Evolutionary conservation across 768 basidiomycete species (phyloP), one percentile per base, ranked within the genome.

Genomic region (Boletus vermiculosoides): DNA sequence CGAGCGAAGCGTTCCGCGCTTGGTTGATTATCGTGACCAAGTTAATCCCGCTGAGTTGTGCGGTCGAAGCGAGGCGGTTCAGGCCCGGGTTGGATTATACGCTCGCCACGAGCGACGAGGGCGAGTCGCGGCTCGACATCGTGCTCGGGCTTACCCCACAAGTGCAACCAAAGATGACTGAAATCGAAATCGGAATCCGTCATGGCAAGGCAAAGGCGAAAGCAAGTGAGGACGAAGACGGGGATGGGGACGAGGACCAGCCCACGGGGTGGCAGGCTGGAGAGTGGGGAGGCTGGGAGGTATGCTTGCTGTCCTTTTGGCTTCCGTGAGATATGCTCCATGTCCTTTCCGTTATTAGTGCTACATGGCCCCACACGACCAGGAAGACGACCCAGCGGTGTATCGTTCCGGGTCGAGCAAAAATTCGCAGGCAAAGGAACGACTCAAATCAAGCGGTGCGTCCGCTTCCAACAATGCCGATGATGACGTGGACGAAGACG

Each of bases 211-310:
- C 72, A 56, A 66, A 64, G 61, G 68, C 71, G 7, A 63, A 53
- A 45, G 61, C 42, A 16, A 68, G 13, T 16, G 55, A 42, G 8
- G 23, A 25, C 36, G 65, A 64, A 2, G 64, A 71, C 61, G 63
- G 69, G 59, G 63, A 71, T 59, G 63, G 69, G 23, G 59, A 72
- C 66, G 55, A 61, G 37, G 68, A 74, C 15, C 44, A n/a, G 42
- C 64, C 67, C 28, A 69, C 67, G 30, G 84, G 83, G 15, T 91
- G 90, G 90, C 78, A 83, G 66, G 78, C 78, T 16, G 87, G 88
- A 12, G 85, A 85, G 60, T 92, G 86, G 84, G 96, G 96, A 46
- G 96, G 92, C 18, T 98, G 95, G 94, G 94, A 98, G 82, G 92
- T 90, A 56, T 5, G 80, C 68, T 22, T 48, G 25, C 13, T 39